Evolutionary conservation across 768 basidiomycete genomes (phyloP).

Genomic region (Daedalea quercina): DNA sequence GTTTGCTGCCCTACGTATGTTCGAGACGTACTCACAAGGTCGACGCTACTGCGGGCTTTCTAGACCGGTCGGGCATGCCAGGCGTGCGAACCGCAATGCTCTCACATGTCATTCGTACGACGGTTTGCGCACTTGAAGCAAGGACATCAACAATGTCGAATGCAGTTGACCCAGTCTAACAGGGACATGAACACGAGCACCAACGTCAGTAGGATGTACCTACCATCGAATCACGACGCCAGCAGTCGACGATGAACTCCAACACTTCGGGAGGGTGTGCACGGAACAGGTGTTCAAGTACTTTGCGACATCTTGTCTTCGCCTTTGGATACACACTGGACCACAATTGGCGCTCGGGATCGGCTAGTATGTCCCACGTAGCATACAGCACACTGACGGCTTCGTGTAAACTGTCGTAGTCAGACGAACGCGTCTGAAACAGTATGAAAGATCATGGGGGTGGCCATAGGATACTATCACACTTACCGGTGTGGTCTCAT

Average conservation of each 20-base stretch:
- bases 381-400: constrained; percentile 72
- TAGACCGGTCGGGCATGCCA: constrained; percentile 48
- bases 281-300: constrained; percentile 82
- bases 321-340: constrained; percentile 61
- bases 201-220: constrained; percentile 17
- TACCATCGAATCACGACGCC: constrained; percentile 55
- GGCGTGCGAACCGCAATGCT: constrained; percentile 60
- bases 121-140: constrained; percentile 76
- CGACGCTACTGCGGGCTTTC: constrained; percentile 48
- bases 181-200: background rate
- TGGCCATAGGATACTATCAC: background rate
- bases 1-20: background rate
- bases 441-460: background rate
- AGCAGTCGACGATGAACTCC: constrained; percentile 78
- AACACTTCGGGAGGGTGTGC: constrained; percentile 75
- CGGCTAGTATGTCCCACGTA: constrained; percentile 55
- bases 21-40: constrained; percentile 47
- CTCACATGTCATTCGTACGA: constrained; percentile 87
- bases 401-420: constrained; percentile 73
- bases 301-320: constrained; percentile 64
- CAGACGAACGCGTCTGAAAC: constrained; percentile 60
- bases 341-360: constrained; percentile 28
- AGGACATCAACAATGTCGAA: constrained; percentile 84
- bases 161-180: constrained; percentile 33
- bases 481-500: constrained; percentile 56